Base-by-base conservation (phyloP, 495 filamentous ascomycete genomes). In the Hamigera avellanea region DNA sequence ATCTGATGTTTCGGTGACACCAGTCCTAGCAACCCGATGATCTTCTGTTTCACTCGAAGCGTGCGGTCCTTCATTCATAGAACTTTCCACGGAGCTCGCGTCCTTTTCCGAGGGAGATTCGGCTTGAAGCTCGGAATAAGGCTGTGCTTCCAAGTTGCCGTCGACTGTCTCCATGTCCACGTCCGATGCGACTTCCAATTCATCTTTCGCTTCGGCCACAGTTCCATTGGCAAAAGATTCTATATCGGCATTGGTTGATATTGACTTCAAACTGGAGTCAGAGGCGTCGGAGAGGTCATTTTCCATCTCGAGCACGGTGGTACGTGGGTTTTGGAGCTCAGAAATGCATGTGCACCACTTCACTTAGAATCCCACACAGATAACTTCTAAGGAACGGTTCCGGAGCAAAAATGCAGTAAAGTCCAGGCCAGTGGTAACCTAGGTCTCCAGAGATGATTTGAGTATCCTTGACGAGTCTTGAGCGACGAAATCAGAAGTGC, bases 241-340 rank as follows among this genome's bases (percentile, higher is more conserved):
- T 13, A 36, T 35, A n/a, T 37, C 44, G 21, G 19, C 32, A 33
- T 41, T 39, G 26, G 49, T 40, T 12, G 41, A 45, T 32, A 33
- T 19, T 18, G 46, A 42, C 28, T 33, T 48, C 35, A 34, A 33
- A 42, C 36, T 56, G 34, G 45, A 45, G 34, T 45, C 44, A 16
- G 46, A 53, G 30, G 42, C 44, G 35, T 49, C 40, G 28, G 45
- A 44, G 39, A 31, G 28, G 37, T 40, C 53, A 62, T 59, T 46
- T 39, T 53, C 53, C 61, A 64, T 64, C 15, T 47, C 51, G 44
- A 40, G 35, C 28, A 39, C 16, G 15, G 26, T 39, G 34, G 19
- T 30, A 26, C 38, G 19, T 35, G 18, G 33, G 23, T 25, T 14
- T 4, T 13, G 35, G 21, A 30, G 32, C 31, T 42, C 32, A 45